phyloP scores from a whole-genome alignment of 2,329 filamentous ascomycete species.

The Cryphonectria nitschkei region DNA sequence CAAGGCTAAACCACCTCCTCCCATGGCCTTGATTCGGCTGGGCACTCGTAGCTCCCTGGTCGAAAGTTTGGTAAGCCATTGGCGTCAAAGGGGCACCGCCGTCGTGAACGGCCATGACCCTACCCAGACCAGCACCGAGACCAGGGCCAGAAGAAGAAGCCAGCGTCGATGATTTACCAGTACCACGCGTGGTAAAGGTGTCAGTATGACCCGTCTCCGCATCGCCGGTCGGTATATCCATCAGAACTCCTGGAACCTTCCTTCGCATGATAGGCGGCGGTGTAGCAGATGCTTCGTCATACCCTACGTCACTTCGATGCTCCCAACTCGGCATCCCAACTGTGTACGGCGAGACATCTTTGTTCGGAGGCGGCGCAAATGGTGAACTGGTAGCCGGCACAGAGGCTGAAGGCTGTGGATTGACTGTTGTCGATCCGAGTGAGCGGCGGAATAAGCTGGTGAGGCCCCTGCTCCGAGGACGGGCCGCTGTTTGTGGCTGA shows the following conservation, averaged over 20 bases:
- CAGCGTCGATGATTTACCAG: slow-evolving; percentile 2
- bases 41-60: not conserved
- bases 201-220: not conserved
- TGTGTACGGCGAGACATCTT: not conserved
- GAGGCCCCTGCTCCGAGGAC: slow-evolving; percentile 23
- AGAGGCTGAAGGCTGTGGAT: slow-evolving; percentile 21
- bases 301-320: slow-evolving; percentile 8
- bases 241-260: not conserved
- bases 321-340: slow-evolving; percentile 26
- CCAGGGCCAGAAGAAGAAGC: slow-evolving; percentile 16
- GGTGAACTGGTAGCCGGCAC: slow-evolving; percentile 21
- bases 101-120: slow-evolving; percentile 13
- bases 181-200: not conserved
- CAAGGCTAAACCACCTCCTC: slow-evolving; percentile 26
- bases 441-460: slow-evolving; percentile 29
- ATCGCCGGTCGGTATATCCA: not conserved
- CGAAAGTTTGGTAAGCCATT: not conserved
- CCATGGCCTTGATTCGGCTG: slow-evolving; percentile 21
- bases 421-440: slow-evolving; percentile 17
- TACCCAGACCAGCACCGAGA: slow-evolving; percentile 24
- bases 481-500: slow-evolving; percentile 34
- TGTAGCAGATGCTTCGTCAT: slow-evolving; percentile 25
- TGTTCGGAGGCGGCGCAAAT: slow-evolving; percentile 18
- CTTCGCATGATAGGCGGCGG: slow-evolving; percentile 29
- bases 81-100: slow-evolving; percentile 21